Conservation (phyloP, 345 rosid genomes). For the Stellera chamaejasme region DNA sequence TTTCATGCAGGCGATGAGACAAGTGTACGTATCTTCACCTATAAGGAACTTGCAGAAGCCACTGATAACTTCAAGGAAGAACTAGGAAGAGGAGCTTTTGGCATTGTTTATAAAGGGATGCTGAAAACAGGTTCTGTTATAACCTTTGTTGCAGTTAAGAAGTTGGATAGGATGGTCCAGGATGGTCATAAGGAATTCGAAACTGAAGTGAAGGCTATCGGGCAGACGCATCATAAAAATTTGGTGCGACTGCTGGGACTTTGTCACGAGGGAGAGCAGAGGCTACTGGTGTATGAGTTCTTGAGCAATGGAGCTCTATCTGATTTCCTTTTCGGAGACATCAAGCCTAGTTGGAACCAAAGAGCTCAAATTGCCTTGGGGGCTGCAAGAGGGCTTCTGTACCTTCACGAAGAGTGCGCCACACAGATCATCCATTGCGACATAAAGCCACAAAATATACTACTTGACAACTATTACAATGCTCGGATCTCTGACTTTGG, state of each 20-base stretch:
- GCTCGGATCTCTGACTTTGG: slow-evolving; percentile 46
- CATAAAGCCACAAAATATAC: slow-evolving; percentile 40
- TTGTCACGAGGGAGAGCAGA: slow-evolving; percentile 27
- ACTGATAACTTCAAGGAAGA: slow-evolving; percentile 28
- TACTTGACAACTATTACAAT: slow-evolving; percentile 24
- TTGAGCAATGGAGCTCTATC: slow-evolving; percentile 26
- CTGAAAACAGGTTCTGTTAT: neutral
- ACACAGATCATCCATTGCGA: slow-evolving; percentile 40
- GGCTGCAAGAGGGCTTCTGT: slow-evolving; percentile 34
- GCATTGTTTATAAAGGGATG: slow-evolving; percentile 31
- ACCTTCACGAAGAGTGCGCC: slow-evolving; percentile 37
- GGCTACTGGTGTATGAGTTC: slow-evolving; percentile 28
- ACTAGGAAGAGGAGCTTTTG: slow-evolving; percentile 37
- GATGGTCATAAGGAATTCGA: slow-evolving; percentile 25
- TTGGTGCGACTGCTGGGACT: slow-evolving; percentile 30
- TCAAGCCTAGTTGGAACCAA: slow-evolving; percentile 26
- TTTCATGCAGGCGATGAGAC: neutral
- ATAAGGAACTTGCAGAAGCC: slow-evolving; percentile 24
- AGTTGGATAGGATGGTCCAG: slow-evolving; percentile 7
- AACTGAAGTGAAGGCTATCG: slow-evolving; percentile 24
- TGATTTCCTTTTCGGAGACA: slow-evolving; percentile 16
- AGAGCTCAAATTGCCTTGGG: slow-evolving; percentile 33
- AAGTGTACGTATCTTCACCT: slow-evolving; percentile 22
- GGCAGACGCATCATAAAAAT: slow-evolving; percentile 33
- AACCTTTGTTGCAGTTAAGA: slow-evolving; percentile 28